Percentiles rank a stretch among this genome's conserved stretches.
These are phyloP conservation scores for Cercospora zeae-maydis DNA, from an alignment of 2,329 filamentous ascomycete species.

Conservation along the genomic window DNA sequence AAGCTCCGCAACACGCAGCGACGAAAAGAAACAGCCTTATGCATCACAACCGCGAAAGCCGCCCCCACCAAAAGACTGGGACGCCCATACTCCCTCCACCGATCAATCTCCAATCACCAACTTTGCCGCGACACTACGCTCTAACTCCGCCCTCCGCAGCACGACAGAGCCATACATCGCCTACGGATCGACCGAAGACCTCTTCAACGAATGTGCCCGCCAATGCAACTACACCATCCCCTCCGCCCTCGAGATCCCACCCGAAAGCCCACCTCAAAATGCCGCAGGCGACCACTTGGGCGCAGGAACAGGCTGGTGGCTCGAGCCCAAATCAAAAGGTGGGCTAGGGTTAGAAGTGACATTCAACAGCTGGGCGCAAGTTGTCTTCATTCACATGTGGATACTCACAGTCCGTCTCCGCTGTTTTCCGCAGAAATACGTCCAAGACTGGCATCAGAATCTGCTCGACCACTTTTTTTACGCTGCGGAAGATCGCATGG, in stretches of 20 bases:
- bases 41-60: slow-evolving; percentile 14
- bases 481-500: slow-evolving; percentile 80
- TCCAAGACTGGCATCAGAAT: slow-evolving; percentile 79
- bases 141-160: slow-evolving; percentile 34
- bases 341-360: slow-evolving; percentile 71
- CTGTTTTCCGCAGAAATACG: slow-evolving; percentile 66
- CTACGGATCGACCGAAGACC: slow-evolving; percentile 70
- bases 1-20: slow-evolving; percentile 10
- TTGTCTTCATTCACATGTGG: slow-evolving; percentile 96
- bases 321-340: slow-evolving; percentile 48
- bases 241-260: slow-evolving; percentile 58
- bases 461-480: slow-evolving; percentile 94
- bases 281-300: slow-evolving; percentile 81
- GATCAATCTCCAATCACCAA: slow-evolving; percentile 21
- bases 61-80: slow-evolving; percentile 14
- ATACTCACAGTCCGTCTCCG: slow-evolving; percentile 79
- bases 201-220: slow-evolving; percentile 71
- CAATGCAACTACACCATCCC: slow-evolving; percentile 76
- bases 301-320: slow-evolving; percentile 72
- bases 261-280: slow-evolving; percentile 65
- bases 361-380: slow-evolving; percentile 93
- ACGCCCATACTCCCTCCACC: slow-evolving; percentile 11
- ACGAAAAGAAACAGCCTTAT: slow-evolving; percentile 11
- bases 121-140: slow-evolving; percentile 28
- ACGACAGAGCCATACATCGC: slow-evolving; percentile 69